Evolutionary conservation across 371 early-diverging fungal genomes (phyloP), one percentile per base, ranked within the genome.

Genomic region (Mortierella sp.): DNA sequence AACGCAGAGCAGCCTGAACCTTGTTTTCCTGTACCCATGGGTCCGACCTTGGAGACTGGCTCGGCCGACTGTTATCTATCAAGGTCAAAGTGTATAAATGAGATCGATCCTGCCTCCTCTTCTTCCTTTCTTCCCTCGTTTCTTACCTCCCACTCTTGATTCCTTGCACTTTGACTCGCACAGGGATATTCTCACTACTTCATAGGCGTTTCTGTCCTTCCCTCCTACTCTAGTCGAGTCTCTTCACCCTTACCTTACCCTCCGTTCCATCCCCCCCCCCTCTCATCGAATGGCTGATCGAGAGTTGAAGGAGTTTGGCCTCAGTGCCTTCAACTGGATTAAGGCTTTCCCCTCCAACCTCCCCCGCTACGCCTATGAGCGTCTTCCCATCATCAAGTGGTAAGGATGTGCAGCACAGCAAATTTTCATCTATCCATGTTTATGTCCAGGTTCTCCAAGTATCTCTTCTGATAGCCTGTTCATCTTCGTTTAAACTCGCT

Each of bases 301-400:
- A 31, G 54, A 76, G 52, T 46, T 76, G 45, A 69, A 51, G 34
- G 49, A 64, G 31, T 76, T 58, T 50, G 76, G 76, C 49, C 64
- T 21, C 46, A 39, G 50, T 19, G 13, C 65, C 30, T 21, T 65
- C 50, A 55, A 31, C 34, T 65, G 70, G 66, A 5, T 76, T 62
- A 76, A 65, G 30, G 65, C 43, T 14, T 65, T 76, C 47, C 76
- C 76, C 19, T 61, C 42, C 51, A 76, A 69, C 52, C 18, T 39
- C 14, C 76, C 76, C 21, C 69, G 65, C 23, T 69, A 69, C 43
- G 6, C 57, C 24, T 42, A 48, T 18, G 70, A 76, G 54, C 69
- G 76, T 19, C 60, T 76, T n/a, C 76, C 76, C 24, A 76, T 76
- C 52, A 52, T 69, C 58, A 69, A 76, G 61, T 76, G 76, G 76